Base-by-base conservation (phyloP, 495 filamentous ascomycete genomes). In the Penicillium atrosanguineum region DNA sequence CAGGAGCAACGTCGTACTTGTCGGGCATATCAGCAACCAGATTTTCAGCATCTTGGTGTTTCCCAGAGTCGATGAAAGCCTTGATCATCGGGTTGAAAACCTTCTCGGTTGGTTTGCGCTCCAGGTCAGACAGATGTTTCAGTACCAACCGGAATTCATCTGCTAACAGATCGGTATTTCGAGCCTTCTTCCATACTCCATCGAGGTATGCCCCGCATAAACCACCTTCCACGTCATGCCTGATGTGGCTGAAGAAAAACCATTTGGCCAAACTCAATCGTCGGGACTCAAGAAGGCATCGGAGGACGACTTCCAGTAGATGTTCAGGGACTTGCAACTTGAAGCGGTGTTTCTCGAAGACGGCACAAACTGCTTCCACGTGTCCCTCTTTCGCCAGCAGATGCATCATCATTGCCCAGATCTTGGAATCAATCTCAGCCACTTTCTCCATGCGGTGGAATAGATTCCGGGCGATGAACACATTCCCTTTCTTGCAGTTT, bases 71-170 rank as follows among this genome's bases (percentile, higher is more conserved):
- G 14, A 76, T 53, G 41, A 69, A 74, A 23, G 71, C 71, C 46
- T 71, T 70, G 40, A 78, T 42, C 38, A 78, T 56, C 1, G 73
- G 73, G 37, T 75, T 76, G 56, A 76, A 71, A 16, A 78, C 60
- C 44, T 74, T 78, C 18, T 69, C 67, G 6, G 65, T 76, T 20
- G 68, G 63, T 7, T 46, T 38, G 47, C 69, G 69, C 12, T 52
- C 52, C 20, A 74, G 37, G 0, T 61, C 56, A 4, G 56, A 48
- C 12, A 73, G 53, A 21, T 59, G 55, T 11, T 50, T 39, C 26
- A 78, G 31, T 1, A 76, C 42, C 29, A 60, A 69, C 16, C 52
- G 56, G 21, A 76, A 60, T 53, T 76, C 68, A 9, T 57, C 50
- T 21, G 62, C 69, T 16, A 78, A 14, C 19, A 75, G 53, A 29